Evolutionary conservation across 345 rosid genomes (phyloP), one percentile per base, ranked within the genome.

Genomic region (Euphorbia lathyris): DNA sequence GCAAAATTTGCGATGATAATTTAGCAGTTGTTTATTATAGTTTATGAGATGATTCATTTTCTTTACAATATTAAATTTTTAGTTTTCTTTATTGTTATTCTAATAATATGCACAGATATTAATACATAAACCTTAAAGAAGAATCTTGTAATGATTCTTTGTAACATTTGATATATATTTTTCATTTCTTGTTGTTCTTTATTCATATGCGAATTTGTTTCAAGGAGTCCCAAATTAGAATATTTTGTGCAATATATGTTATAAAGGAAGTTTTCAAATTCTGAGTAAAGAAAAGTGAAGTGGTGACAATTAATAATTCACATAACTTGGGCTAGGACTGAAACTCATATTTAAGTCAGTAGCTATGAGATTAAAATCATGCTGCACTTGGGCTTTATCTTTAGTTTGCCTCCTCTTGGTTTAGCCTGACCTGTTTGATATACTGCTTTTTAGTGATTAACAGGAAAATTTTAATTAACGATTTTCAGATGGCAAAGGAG

Each of bases 401-500:
- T 13, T 53, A 9, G 29, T 23, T 55, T 55, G 58, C 25, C 56
- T 51, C 30, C 11, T 55, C 16, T 55, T 22, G 27, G 58, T 1
- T 55, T 9, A 8, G 12, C 58, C 14, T 55, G 27, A 55, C 2
- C 58, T 55, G 23, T 51, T 51, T 55, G 27, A 22, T 2, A 25
- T 20, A n/a, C 25, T 51, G 4, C 52, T 59, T 67, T 23, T 16
- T 58, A 16, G 34, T 52, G 53, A 60, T 71, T 53, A 53, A 57
- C 68, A 14, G 22, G 14, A 63, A 50, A 27, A 34, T 65, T 36
- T 51, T 61, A 40, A 4, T 34, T 66, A 68, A 5, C 62, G 56
- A 48, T 58, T 83, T n/a, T 68, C 81, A 95, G 99, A 92, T 95
- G 99, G 99, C 99, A 50, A 95, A 85, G 74, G 97, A 95, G 71